These are phyloP conservation scores for Dryas drummondii DNA, from an alignment of 306 rosid genomes.

Conservation along the genomic window DNA sequence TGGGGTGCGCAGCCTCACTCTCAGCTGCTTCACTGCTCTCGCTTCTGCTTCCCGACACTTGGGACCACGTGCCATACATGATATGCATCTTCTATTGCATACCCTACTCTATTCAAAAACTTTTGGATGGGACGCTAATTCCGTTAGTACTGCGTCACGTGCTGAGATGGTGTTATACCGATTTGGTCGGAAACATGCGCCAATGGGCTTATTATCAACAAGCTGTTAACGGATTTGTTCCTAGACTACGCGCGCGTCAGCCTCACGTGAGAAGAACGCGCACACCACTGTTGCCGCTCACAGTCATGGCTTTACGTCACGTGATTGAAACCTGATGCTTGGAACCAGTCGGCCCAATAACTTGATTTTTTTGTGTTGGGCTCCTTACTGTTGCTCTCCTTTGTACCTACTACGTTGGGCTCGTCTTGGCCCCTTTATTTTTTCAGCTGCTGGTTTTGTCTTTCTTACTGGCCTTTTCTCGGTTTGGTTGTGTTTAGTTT, in stretches of 20 bases:
- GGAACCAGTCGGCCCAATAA: too few species aligned
- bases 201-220: neutral
- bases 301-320: neutral
- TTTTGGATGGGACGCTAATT: neutral
- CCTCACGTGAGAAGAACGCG: neutral
- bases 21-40: neutral
- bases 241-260: neutral
- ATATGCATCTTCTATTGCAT: neutral
- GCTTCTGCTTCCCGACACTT: neutral
- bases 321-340: too few species aligned
- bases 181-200: neutral
- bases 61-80: neutral
- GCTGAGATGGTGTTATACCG: too few species aligned
- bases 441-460: too few species aligned
- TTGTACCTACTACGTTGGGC: too few species aligned
- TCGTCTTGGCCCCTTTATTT: too few species aligned
- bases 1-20: neutral
- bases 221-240: too few species aligned
- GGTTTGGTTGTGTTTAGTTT: too few species aligned
- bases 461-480: too few species aligned
- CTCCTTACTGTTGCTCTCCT: too few species aligned
- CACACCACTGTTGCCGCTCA: neutral
- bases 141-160: too few species aligned
- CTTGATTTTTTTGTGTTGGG: too few species aligned
- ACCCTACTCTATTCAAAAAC: neutral